Base-by-base conservation (phyloP, 495 filamentous ascomycete genomes). In the Aspergillus conjunctus region DNA sequence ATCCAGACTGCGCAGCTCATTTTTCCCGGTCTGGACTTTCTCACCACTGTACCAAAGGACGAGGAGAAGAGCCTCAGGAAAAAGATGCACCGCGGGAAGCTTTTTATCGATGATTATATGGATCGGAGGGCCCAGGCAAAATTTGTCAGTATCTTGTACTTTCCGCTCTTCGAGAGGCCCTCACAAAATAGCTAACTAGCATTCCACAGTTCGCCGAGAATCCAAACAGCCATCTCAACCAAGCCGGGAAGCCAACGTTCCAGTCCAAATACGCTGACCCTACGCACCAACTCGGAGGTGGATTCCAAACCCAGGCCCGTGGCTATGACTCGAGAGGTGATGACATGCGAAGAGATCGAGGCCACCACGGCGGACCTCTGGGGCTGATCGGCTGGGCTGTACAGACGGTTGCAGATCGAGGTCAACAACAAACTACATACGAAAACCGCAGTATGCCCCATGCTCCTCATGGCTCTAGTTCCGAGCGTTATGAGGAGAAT, bases 101-200 rank as follows among this genome's bases (percentile, higher is more conserved):
- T 61, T 10, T 82, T 80, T 52, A 64, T 81, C 0, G 73, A 59
- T 15, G 72, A 79, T 51, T 83, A 85, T 50, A 68, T 73, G 39
- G 82, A 85, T 61, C 66, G 72, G 34, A 62, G 77, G 52, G 73
- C 77, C 0, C 77, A 77, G 48, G 75, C 76, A 0, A 62, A 72
- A 60, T 83, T 72, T 83, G 87, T 90, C 78, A 80, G 87, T 85
- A 58, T 20, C 22, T 59, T 22, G 18, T 39, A 26, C 7, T 32
- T 45, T 31, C 34, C 15, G 30, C 9, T 15, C 39, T 32, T 53
- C 41, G 18, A 1, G 31, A 3, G 20, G 51, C 18, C 34, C 43
- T 14, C 33, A 21, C 45, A 20, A 50, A 26, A 10, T 26, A 18
- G 20, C 20, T 51, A 10, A 45, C 59, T 63, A 17, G 63, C 45